Evolutionary conservation across 495 filamentous ascomycete species (phyloP).

Genomic region (Penicillium pancosmium): DNA sequence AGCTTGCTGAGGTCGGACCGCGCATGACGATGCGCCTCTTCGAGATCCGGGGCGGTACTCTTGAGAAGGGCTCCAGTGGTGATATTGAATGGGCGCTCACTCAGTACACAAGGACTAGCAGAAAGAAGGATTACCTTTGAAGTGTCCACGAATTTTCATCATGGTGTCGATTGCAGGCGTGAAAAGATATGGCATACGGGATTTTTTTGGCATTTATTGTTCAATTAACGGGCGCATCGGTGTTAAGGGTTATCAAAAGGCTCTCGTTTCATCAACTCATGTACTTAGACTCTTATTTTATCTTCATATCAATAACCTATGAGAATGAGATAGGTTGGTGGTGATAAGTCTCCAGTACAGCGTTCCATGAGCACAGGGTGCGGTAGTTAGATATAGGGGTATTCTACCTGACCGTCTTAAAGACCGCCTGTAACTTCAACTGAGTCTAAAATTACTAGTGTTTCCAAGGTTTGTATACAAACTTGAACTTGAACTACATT

Average conservation of each 20-base stretch:
- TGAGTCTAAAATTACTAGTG: too few species aligned
- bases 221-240: slow-evolving; percentile 30
- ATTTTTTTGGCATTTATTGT: slow-evolving; percentile 26
- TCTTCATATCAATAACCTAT: slow-evolving; percentile 22
- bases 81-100: slow-evolving; percentile 95
- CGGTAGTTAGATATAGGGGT: too few species aligned
- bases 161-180: slow-evolving; percentile 21
- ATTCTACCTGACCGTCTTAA: too few species aligned
- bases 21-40: slow-evolving; percentile 96
- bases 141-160: slow-evolving; percentile 19
- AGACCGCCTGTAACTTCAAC: too few species aligned
- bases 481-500: too few species aligned
- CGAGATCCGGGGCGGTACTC: slow-evolving; percentile 88
- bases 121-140: slow-evolving; percentile 92
- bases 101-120: slow-evolving; percentile 89
- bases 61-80: slow-evolving; percentile 89
- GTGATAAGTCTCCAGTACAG: too few species aligned
- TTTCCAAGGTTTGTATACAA: too few species aligned
- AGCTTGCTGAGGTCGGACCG: slow-evolving; percentile 92
- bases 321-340: not conserved
- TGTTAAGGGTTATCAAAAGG: slow-evolving; percentile 24
- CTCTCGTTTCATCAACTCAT: slow-evolving; percentile 11
- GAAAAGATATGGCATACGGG: slow-evolving; percentile 20
- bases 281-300: slow-evolving; percentile 12
- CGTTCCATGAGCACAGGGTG: too few species aligned